Conservation (phyloP, 2,329 filamentous ascomycete species). For the Cryphonectria naterciae region DNA sequence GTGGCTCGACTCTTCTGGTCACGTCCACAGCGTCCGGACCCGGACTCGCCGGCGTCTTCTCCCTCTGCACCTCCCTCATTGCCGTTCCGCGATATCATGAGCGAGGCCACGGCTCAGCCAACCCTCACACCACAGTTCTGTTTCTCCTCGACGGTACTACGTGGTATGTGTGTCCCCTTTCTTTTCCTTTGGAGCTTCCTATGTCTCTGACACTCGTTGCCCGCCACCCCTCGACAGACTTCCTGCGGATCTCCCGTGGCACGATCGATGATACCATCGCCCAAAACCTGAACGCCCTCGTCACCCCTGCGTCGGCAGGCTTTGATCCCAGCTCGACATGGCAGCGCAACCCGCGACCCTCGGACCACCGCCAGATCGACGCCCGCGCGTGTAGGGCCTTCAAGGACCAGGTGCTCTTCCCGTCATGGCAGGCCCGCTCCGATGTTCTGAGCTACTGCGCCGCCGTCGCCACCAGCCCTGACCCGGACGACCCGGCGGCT, state of each 20-base stretch:
- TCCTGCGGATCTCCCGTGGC: conserved; percentile 81
- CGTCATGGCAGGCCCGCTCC: conserved; percentile 81
- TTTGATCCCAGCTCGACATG: conserved; percentile 84
- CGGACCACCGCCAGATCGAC: conserved; percentile 59
- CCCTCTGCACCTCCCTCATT: conserved; percentile 44
- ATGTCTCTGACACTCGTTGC: background rate
- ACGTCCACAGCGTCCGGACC: conserved; percentile 33
- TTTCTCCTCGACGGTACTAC: conserved; percentile 70
- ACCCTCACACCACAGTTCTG: conserved; percentile 75
- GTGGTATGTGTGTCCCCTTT: conserved; percentile 55
- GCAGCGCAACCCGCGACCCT: conserved; percentile 57
- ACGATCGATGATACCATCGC: conserved; percentile 92
- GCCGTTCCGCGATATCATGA: conserved; percentile 46
- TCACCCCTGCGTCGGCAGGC: conserved; percentile 70
- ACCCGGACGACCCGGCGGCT: conserved; percentile 83
- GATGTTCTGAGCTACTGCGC: conserved; percentile 90
- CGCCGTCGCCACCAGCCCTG: conserved; percentile 81
- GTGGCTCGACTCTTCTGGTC: conserved; percentile 58
- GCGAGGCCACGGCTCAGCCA: conserved; percentile 51
- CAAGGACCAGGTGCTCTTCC: conserved; percentile 79
- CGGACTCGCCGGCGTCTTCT: conserved; percentile 32
- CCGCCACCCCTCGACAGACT: conserved; percentile 62
- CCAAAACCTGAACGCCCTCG: conserved; percentile 88
- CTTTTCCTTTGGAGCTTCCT: background rate
- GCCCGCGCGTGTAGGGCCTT: conserved; percentile 69